Percentiles rank a stretch among this genome's conserved stretches.
Evolutionary conservation across 192 early-diverging fungal species (phyloP).

Genomic region (Allomyces macrogynus): DNA sequence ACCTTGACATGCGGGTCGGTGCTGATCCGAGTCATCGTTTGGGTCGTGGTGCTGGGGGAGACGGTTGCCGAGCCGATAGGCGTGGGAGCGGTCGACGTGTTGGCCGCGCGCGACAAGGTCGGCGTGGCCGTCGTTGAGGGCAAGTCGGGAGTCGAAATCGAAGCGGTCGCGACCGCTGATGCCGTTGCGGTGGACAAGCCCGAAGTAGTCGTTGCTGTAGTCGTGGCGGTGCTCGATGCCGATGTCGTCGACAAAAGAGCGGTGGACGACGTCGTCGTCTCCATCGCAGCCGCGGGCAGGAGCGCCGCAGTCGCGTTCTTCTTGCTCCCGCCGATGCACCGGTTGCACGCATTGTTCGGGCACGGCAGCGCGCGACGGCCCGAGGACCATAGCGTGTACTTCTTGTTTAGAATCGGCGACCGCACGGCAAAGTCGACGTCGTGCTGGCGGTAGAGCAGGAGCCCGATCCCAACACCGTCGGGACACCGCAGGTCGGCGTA

Average conservation of each 20-base stretch:
- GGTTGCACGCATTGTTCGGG: constrained; percentile 2
- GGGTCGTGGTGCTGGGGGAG: background rate
- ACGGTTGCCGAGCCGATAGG: background rate
- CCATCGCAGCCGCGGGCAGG: background rate
- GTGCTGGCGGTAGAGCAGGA: constrained; percentile 3
- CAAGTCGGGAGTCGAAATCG: background rate
- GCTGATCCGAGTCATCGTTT: background rate
- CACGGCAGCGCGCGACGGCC: constrained; percentile 1
- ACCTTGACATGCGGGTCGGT: too few species aligned
- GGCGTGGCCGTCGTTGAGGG: background rate
- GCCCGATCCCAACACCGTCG: background rate
- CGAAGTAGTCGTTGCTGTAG: constrained; percentile 2
- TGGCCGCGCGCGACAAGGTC: background rate
- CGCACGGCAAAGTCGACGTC: constrained; percentile 2
- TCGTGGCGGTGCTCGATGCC: background rate
- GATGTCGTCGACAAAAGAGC: constrained; percentile 1
- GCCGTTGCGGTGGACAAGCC: too few species aligned
- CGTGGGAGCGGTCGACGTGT: background rate
- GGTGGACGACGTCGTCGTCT: constrained; percentile 1
- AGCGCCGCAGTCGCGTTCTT: background rate
- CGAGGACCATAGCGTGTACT: background rate
- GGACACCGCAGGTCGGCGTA: background rate
- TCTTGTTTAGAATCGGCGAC: background rate
- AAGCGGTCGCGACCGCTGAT: background rate
- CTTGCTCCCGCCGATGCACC: background rate